Conservation (phyloP, 1,139 yeast genomes). For the Casaregolazyma suthepensis region DNA sequence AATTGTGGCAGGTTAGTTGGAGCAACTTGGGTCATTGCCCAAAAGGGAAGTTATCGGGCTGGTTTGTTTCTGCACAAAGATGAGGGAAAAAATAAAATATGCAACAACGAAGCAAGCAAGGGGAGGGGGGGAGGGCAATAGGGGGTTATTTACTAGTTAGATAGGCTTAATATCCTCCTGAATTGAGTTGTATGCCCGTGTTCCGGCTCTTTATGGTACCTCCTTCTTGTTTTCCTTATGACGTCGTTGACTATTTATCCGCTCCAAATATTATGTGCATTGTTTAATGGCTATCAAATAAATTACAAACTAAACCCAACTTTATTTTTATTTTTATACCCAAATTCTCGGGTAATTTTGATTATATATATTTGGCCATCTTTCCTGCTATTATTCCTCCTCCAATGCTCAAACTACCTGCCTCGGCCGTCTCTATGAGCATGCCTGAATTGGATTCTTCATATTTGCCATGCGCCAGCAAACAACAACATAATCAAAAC, state of each 20-base stretch:
- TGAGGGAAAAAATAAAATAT: neutral
- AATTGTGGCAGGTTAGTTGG: neutral
- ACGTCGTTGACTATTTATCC: neutral
- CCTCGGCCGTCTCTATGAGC: neutral
- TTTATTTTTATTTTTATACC: neutral
- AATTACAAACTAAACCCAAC: neutral
- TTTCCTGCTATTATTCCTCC: neutral
- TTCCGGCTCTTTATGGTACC: neutral
- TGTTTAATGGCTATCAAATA: neutral
- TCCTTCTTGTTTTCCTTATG: neutral
- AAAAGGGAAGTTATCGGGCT: neutral
- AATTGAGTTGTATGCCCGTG: neutral
- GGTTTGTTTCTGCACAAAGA: neutral
- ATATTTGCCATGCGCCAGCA: neutral
- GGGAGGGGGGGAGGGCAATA: neutral
- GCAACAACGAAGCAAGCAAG: neutral
- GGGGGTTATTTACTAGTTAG: no score
- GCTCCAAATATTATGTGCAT: neutral
- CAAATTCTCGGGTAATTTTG: neutral
- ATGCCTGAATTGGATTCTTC: neutral
- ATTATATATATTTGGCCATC: no score
- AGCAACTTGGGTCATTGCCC: conserved; percentile 1
- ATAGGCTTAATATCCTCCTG: no score
- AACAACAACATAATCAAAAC: neutral
- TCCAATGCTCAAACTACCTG: conserved; percentile 1